phyloP scores from a whole-genome alignment of 1,139 yeast genomes.

The Candida sp. region DNA sequence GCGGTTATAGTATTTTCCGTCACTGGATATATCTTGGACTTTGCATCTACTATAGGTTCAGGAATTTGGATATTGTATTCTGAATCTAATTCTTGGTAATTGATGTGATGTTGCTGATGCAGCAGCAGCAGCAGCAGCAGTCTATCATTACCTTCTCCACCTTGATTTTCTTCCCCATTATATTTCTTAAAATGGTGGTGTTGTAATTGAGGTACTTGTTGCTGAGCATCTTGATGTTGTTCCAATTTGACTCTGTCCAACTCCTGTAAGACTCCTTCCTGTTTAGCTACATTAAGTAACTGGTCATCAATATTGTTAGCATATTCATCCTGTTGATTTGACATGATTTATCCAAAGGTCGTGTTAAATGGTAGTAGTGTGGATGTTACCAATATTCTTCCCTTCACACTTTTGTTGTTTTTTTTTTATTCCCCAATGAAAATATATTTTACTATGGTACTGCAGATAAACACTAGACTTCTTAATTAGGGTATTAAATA shows the following conservation, averaged over 20 bases:
- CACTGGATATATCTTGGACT: conserved; percentile 46
- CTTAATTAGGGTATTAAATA: too few species aligned
- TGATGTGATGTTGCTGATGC: conserved; percentile 17
- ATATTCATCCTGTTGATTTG: conserved; percentile 33
- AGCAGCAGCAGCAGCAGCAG: conserved; percentile 10
- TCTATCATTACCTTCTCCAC: conserved; percentile 12
- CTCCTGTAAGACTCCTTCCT: conserved; percentile 26
- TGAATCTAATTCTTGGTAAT: conserved; percentile 25
- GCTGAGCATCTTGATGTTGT: conserved; percentile 25
- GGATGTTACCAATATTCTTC: neutral
- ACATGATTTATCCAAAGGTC: conserved; percentile 15
- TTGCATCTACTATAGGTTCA: conserved; percentile 44
- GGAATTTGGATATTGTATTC: conserved; percentile 49
- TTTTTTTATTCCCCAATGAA: too few species aligned
- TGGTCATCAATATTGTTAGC: conserved; percentile 46
- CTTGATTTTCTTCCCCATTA: conserved; percentile 8
- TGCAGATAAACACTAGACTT: too few species aligned
- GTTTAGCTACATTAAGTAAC: conserved; percentile 36
- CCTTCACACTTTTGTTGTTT: too few species aligned
- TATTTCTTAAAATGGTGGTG: conserved; percentile 7
- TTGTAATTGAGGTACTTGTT: conserved; percentile 6
- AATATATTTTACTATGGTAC: too few species aligned
- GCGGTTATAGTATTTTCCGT: conserved; percentile 46
- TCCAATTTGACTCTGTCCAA: conserved; percentile 31
- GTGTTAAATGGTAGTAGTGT: conserved; percentile 30